Evolutionary conservation across 2,329 filamentous ascomycete species (phyloP), one percentile per base, ranked within the genome.

Genomic region (Dactylellina parvicollis): DNA sequence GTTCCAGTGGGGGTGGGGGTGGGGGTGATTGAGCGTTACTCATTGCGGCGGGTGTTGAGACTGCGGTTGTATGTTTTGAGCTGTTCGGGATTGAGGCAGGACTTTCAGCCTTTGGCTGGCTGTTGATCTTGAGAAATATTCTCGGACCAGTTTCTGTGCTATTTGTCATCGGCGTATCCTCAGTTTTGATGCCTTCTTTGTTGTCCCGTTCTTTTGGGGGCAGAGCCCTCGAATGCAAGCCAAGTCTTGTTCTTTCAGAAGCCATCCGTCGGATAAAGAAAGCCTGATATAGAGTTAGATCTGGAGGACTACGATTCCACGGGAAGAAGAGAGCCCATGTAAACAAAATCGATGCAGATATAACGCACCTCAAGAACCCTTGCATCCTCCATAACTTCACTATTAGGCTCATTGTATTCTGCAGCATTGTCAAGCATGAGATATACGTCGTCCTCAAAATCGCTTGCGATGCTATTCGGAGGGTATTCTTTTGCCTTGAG

Each of bases 341-440:
- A n/a, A n/a, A n/a, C n/a, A n/a, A n/a, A n/a, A n/a, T n/a, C n/a
- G n/a, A n/a, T n/a, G n/a, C 12, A 40, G 4, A 8, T 20, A 10
- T 22, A n/a, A 30, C 18, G 36, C 57, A 72, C 66, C 44, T 72
- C 52, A 10, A 72, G 14, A n/a, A 73, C 38, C 16, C 16, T 73
- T 38, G 69, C 69, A 26, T 73, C 69, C 14, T 32, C 20, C 52
- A 66, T 61, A 14, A 73, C 69, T 14, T 73, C 69, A 16, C 69
- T 73, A 4, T 55, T 22, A 2, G 60, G 44, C 26, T 73, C 69
- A 18, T 73, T 73, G 14, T 66, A 73, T 8, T 66, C 59, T 1
- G 60, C 69, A 30, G 60, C 61, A 34, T 73, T 73, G 7, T 38
- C 36, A 22, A 73, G 54, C 60, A 73, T 64, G 9, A 73, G 46